phyloP scores from a whole-genome alignment of 352 stramenopile species.

The Phytophthora meadii region DNA sequence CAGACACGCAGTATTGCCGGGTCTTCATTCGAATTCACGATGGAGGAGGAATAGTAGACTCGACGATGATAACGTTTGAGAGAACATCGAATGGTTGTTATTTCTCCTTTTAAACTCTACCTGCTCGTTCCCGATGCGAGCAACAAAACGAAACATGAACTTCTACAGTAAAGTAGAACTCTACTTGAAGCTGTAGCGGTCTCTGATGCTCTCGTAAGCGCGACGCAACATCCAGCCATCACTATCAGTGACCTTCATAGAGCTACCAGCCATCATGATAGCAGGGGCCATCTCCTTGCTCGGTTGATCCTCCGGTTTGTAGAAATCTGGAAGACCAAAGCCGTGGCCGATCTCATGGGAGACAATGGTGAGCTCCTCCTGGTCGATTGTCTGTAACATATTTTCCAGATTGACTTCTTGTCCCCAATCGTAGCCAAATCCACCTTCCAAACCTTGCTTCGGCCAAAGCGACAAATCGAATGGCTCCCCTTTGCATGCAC shows the following conservation, averaged over 20 bases:
- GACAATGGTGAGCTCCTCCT: constrained; percentile 33
- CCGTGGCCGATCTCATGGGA: constrained; percentile 42
- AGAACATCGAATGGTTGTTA: constrained; percentile 1
- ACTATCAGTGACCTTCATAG: constrained; percentile 26
- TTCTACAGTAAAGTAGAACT: no score
- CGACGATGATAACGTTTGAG: neutral
- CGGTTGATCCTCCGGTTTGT: constrained; percentile 17
- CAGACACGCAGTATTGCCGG: constrained; percentile 64
- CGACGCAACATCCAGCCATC: constrained; percentile 44
- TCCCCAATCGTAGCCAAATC: constrained; percentile 24
- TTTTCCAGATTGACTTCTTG: constrained; percentile 38
- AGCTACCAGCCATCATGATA: constrained; percentile 38
- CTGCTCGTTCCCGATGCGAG: constrained; percentile 9
- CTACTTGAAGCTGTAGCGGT: constrained; percentile 30
- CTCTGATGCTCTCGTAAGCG: constrained; percentile 16
- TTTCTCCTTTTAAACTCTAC: constrained; percentile 1
- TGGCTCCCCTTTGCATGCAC: constrained; percentile 31
- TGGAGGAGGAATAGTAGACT: constrained; percentile 41
- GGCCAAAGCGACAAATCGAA: constrained; percentile 52
- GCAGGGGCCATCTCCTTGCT: constrained; percentile 12
- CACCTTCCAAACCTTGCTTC: constrained; percentile 33
- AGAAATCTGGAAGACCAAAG: constrained; percentile 30
- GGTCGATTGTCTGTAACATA: constrained; percentile 38
- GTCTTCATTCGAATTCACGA: constrained; percentile 58
- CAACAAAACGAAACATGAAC: constrained; percentile 2